Evolutionary conservation across 225 moss, liverwort and hornwort species (phyloP).

Genomic region (Bryoerythrophyllum caledonicum): DNA sequence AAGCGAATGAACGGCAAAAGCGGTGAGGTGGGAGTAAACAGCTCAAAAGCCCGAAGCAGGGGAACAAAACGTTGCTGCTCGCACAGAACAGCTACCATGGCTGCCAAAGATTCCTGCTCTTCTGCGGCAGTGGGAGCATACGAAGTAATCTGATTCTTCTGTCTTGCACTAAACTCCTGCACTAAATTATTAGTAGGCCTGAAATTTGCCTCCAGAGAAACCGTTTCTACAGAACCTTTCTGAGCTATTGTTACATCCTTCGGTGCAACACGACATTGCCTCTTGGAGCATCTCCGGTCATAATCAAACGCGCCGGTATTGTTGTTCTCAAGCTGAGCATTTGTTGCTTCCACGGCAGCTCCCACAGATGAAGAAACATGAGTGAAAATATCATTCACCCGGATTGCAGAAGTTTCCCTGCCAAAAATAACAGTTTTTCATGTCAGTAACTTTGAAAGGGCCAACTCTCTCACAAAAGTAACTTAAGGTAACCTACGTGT

Average conservation of each 20-base stretch:
- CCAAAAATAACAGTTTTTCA: constrained; percentile 10
- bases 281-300: constrained; percentile 55
- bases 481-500: constrained; percentile 16
- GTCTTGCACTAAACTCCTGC: constrained; percentile 19
- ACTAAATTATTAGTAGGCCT: constrained; percentile 24
- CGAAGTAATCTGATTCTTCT: constrained; percentile 41
- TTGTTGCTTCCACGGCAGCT: constrained; percentile 82
- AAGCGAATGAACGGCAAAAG: constrained; percentile 91
- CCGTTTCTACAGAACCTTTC: constrained; percentile 26
- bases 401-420: constrained; percentile 77
- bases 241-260: constrained; percentile 36
- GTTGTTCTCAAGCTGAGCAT: constrained; percentile 44
- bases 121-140: constrained; percentile 44
- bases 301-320: constrained; percentile 20
- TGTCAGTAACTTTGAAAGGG: constrained; percentile 7
- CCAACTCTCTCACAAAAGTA: constrained; percentile 6
- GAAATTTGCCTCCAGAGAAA: constrained; percentile 20
- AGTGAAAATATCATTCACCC: constrained; percentile 64
- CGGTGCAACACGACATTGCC: constrained; percentile 54
- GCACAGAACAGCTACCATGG: constrained; percentile 89
- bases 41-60: constrained; percentile 92
- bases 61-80: constrained; percentile 93
- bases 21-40: constrained; percentile 86
- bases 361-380: constrained; percentile 71
- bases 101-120: constrained; percentile 82